Evolutionary conservation across 805 yeast genomes (phyloP).

Genomic region (Ogataea degrootiae): DNA sequence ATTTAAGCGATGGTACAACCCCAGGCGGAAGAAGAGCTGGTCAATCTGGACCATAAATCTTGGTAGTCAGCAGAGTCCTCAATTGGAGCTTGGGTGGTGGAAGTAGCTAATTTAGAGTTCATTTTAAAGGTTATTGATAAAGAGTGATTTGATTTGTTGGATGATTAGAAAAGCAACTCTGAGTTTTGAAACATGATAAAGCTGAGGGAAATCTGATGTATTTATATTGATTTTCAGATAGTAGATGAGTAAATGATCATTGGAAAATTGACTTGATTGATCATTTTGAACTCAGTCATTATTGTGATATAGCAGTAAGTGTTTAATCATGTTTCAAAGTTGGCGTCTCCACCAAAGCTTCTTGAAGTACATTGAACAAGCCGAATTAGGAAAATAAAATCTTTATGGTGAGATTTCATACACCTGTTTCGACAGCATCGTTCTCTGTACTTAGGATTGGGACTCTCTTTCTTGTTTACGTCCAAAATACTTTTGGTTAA

Average conservation of each 20-base stretch:
- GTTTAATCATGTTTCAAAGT: background rate
- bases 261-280: too few species aligned
- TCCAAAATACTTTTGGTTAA: too few species aligned
- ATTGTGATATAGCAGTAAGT: too few species aligned
- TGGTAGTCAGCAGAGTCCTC: constrained; percentile 1
- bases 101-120: background rate
- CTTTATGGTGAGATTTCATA: too few species aligned
- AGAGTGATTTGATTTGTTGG: background rate
- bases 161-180: background rate
- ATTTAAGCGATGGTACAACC: background rate
- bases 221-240: too few species aligned
- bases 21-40: background rate
- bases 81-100: background rate
- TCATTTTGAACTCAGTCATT: too few species aligned
- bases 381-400: background rate
- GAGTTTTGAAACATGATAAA: background rate
- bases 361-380: background rate
- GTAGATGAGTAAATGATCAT: too few species aligned
- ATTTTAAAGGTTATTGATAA: background rate
- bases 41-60: too few species aligned
- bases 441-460: too few species aligned
- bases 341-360: background rate
- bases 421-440: too few species aligned
- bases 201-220: too few species aligned
- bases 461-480: too few species aligned